Conservation (phyloP, 2,329 filamentous ascomycete species). For the Diaporthe ampelina region DNA sequence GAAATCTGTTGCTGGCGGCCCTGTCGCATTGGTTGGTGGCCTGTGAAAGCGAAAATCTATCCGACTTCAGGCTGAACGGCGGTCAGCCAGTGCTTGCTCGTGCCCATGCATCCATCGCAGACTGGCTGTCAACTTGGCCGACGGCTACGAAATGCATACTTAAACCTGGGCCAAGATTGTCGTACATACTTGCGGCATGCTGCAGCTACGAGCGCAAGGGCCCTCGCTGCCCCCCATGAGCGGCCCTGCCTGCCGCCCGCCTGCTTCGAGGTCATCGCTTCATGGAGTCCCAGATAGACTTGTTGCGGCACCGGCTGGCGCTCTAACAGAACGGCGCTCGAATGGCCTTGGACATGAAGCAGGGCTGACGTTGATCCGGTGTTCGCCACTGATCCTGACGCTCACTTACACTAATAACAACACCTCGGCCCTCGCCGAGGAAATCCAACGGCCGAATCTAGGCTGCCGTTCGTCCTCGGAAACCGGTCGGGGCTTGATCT, state of each 20-base stretch:
- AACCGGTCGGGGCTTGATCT: not conserved
- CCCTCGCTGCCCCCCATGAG: not conserved
- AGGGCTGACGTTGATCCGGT: not conserved
- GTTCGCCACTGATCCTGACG: not conserved
- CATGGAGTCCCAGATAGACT: not conserved
- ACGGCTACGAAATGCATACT: not conserved
- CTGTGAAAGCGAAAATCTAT: not conserved
- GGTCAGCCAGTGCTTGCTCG: slow-evolving; percentile 7
- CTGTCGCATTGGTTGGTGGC: not conserved
- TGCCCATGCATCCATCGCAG: not conserved
- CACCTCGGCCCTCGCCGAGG: slow-evolving; percentile 14
- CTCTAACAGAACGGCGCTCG: too few species aligned
- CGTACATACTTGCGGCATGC: not conserved
- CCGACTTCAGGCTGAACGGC: slow-evolving; percentile 13
- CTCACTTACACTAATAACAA: not conserved
- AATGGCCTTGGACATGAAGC: not conserved
- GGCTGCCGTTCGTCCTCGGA: not conserved
- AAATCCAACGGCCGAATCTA: not conserved
- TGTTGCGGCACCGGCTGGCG: not conserved
- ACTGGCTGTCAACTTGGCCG: not conserved
- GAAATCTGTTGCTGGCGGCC: not conserved
- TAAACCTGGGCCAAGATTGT: not conserved
- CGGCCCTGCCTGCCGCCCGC: not conserved
- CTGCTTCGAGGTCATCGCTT: not conserved
- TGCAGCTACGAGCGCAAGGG: not conserved